A percentile compares a stretch with the other conserved stretches of the same genome.
phyloP scores from a whole-genome alignment of 148 eudicot genomes.

The Heliamphora exappendiculata region DNA sequence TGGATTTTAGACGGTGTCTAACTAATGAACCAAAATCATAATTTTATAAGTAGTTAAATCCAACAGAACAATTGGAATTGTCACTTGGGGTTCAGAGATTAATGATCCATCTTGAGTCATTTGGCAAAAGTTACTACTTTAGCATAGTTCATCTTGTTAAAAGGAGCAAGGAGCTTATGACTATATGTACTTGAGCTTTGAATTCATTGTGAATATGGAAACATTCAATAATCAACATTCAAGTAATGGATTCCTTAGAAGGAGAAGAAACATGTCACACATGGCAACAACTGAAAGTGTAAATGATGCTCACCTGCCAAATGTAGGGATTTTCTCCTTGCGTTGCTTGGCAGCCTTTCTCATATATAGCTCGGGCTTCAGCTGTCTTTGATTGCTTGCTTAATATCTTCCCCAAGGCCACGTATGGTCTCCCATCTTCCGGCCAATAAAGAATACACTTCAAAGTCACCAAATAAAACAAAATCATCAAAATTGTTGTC shows the following conservation, averaged over 20 bases:
- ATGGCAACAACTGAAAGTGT: not conserved
- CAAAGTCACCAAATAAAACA: slow-evolving; percentile 10
- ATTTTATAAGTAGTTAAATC: not conserved
- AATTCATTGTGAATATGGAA: not conserved
- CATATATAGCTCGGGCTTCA: slow-evolving; percentile 86
- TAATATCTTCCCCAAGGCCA: slow-evolving; percentile 74
- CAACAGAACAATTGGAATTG: not conserved
- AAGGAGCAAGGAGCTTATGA: not conserved
- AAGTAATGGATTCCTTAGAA: not conserved
- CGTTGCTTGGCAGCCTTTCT: slow-evolving; percentile 93
- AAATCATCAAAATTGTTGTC: not conserved
- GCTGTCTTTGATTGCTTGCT: slow-evolving; percentile 61
- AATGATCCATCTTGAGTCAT: not conserved
- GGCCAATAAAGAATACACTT: slow-evolving; percentile 92
- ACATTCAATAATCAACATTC: not conserved
- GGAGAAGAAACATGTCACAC: not conserved
- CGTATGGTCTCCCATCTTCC: slow-evolving; percentile 90
- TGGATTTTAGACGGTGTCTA: not conserved
- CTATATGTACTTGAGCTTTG: not conserved
- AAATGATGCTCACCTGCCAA: slow-evolving; percentile 66
- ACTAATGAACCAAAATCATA: not conserved
- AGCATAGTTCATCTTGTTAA: not conserved
- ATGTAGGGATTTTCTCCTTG: slow-evolving; percentile 93
- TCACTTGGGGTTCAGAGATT: not conserved
- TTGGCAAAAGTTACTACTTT: not conserved